A percentile compares a stretch with the other conserved stretches of the same genome.
Evolutionary conservation across 305 asterid genomes (phyloP).

Genomic region (Fraxinus sp.): DNA sequence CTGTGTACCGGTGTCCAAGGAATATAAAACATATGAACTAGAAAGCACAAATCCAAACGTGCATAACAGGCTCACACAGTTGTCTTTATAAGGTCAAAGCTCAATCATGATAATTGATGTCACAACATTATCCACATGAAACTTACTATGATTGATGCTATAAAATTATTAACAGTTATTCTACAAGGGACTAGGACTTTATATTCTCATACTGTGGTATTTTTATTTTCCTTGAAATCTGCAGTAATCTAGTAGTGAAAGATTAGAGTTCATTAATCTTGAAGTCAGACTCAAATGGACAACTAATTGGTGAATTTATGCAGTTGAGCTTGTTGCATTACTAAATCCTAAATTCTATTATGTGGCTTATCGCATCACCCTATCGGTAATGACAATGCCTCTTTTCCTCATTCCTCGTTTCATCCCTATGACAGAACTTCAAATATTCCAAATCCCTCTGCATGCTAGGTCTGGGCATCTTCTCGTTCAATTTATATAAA

Average conservation of each 20-base stretch:
- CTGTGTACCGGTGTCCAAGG: neutral
- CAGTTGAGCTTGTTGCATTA: neutral
- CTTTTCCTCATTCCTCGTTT: neutral
- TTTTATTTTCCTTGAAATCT: neutral
- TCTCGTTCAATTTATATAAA: neutral
- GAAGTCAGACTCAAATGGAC: neutral
- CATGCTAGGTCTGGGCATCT: neutral
- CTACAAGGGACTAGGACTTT: neutral
- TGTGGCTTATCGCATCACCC: neutral
- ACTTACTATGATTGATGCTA: neutral
- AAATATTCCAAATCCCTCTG: neutral
- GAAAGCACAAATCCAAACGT: neutral
- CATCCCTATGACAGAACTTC: neutral
- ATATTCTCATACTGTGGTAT: neutral
- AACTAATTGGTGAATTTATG: neutral
- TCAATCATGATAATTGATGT: neutral
- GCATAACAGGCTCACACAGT: neutral
- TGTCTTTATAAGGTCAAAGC: neutral
- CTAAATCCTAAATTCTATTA: neutral
- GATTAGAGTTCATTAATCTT: neutral
- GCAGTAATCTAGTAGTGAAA: neutral
- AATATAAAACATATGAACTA: neutral
- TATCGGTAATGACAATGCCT: neutral
- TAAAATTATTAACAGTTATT: neutral
- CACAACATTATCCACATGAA: neutral